Evolutionary conservation across 345 rosid species (phyloP), one percentile per base, ranked within the genome.

Genomic region (Atalantia buxifolia): DNA sequence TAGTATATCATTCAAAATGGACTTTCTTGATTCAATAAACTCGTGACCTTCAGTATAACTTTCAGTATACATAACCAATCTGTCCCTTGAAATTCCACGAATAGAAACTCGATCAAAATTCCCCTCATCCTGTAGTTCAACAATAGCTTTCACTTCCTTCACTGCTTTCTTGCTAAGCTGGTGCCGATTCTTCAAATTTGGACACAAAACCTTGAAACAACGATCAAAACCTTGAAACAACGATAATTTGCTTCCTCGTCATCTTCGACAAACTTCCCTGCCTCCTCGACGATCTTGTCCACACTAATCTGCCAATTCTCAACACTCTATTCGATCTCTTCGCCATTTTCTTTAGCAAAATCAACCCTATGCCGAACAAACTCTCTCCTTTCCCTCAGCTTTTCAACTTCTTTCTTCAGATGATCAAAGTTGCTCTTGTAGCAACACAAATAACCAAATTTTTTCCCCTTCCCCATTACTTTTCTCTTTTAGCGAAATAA

Each of bases 21-120:
- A 24, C 42, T 27, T 40, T 55, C 85, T 83, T n/a, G 85, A 80
- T 13, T 80, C 76, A 7, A 83, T 60, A 12, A 50, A 19, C 73
- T 31, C 19, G 3, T 66, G 72, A 36, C 30, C 71, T 59, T 53
- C 53, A 2, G 4, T 12, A 48, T 1, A 48, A 48, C 55, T 14
- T 48, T 48, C 55, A 48, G 18, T 14, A 48, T 48, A 1, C 5
- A 1, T 4, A 48, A 4, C 55, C 55, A 48, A 48, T 48, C 55
- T 48, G 55, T 48, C 55, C 55, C 53, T 45, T 45, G 53, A 14
- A 45, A 45, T 45, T 18, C 53, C 18, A 13, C 53, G 18, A 45
- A 45, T 5, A 10, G 0, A 82, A 30, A 65, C 64, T 9, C 22
- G 64, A 6, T 60, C 30, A 27, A 60, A 60, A 6, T 7, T 24